Evolutionary conservation across 495 filamentous ascomycete species (phyloP).

Genomic region (Aspergillus olivimuriae): DNA sequence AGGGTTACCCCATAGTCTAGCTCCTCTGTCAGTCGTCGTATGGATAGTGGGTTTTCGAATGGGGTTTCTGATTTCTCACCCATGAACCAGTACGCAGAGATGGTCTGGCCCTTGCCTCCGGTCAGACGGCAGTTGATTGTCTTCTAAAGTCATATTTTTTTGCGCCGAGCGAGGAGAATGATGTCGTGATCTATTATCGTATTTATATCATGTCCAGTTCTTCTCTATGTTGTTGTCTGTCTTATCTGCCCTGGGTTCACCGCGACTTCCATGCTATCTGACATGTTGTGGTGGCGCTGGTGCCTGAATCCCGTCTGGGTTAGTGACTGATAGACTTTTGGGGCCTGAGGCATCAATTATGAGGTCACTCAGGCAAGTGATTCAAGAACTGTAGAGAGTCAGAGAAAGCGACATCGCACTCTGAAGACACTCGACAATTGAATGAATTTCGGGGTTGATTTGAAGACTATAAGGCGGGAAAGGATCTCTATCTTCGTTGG

Average conservation of each 20-base stretch:
- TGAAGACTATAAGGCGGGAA: conserved; percentile 1
- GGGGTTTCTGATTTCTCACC: conserved; percentile 55
- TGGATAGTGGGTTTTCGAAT: too few species aligned
- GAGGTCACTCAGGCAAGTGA: too few species aligned
- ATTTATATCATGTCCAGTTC: background rate
- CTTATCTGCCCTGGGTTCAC: too few species aligned
- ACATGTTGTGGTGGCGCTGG: background rate
- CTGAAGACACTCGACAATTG: background rate
- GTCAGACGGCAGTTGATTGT: conserved; percentile 11
- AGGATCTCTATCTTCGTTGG: background rate
- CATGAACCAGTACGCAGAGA: conserved; percentile 92
- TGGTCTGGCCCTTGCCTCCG: conserved; percentile 61
- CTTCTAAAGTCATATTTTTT: conserved; percentile 10
- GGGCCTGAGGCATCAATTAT: background rate
- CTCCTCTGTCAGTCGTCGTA: background rate
- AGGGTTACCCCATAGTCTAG: conserved; percentile 88
- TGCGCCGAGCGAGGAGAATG: background rate
- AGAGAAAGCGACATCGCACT: too few species aligned
- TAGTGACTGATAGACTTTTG: background rate
- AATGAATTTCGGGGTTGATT: background rate
- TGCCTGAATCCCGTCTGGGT: background rate
- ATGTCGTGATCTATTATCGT: background rate
- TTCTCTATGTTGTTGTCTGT: too few species aligned
- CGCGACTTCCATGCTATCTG: background rate
- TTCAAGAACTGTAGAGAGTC: too few species aligned